These are phyloP conservation scores for Primulina eburnea DNA, from an alignment of 257 asterid species.

Conservation along the genomic window DNA sequence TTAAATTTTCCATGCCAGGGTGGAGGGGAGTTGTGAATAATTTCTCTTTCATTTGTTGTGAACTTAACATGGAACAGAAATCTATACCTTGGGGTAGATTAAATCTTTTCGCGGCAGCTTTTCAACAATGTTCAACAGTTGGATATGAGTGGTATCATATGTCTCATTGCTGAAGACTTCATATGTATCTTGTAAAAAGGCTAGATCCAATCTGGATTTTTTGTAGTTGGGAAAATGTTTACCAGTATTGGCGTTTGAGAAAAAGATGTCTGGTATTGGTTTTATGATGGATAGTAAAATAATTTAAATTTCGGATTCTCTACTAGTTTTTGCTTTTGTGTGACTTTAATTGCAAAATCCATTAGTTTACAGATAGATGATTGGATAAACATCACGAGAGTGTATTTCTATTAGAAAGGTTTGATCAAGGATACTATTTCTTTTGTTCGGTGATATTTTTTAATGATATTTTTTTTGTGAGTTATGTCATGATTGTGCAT, in stretches of 20 bases:
- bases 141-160: background rate
- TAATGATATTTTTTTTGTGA: too few relatives aligned
- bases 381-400: background rate
- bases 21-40: background rate
- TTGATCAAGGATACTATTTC: background rate
- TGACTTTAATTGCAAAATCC: constrained; percentile 6
- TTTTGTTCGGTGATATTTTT: background rate
- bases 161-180: background rate
- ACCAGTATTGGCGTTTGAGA: background rate
- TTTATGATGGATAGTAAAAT: background rate
- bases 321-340: constrained; percentile 5
- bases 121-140: background rate
- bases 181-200: background rate
- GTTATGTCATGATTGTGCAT: too few relatives aligned
- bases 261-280: background rate
- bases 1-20: background rate
- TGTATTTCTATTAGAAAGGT: background rate
- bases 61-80: constrained; percentile 3
- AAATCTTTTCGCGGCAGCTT: background rate
- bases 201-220: background rate
- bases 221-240: background rate
- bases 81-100: background rate
- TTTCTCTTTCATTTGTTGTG: background rate
- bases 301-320: background rate
- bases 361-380: background rate